A percentile compares a stretch with the other conserved stretches of the same genome.
Conservation (phyloP, 305 asterid species). For the Rubia tinctorum region DNA sequence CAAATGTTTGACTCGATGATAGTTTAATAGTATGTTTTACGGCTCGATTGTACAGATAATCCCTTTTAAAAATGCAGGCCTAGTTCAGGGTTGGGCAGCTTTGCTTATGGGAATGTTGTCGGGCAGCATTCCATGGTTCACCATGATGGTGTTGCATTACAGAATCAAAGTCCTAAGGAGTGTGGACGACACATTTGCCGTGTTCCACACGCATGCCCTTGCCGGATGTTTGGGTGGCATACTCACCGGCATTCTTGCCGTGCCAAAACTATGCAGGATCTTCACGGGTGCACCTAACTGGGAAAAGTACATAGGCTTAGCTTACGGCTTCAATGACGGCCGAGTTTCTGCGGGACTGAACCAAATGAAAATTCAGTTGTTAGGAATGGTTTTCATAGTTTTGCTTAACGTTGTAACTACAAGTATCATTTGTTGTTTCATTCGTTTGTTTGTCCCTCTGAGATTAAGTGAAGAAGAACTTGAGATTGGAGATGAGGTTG, state of each 20-base stretch:
- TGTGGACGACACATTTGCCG: constrained; percentile 45
- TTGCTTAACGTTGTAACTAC: constrained; percentile 37
- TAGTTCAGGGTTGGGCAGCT: constrained; percentile 40
- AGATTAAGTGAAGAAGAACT: constrained; percentile 38
- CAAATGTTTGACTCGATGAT: no score
- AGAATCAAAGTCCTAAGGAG: constrained; percentile 25
- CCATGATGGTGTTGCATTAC: constrained; percentile 39
- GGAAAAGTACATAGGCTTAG: constrained; percentile 46
- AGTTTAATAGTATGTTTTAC: no score
- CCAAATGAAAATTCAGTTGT: constrained; percentile 42
- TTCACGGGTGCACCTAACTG: constrained; percentile 37
- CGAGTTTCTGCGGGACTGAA: constrained; percentile 27
- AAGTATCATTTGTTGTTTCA: constrained; percentile 35
- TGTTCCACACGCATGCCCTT: constrained; percentile 55
- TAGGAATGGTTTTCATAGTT: constrained; percentile 35
- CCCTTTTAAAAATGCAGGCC: constrained; percentile 17
- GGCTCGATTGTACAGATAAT: no score
- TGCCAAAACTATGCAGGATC: constrained; percentile 40
- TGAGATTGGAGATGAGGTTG: constrained; percentile 37
- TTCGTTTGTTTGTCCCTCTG: constrained; percentile 34
- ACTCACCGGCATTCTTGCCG: constrained; percentile 45
- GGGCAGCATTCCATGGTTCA: constrained; percentile 56
- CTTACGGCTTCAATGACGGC: constrained; percentile 36
- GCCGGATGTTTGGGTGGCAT: constrained; percentile 50
- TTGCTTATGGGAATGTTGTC: constrained; percentile 42